Evolutionary conservation across 148 eudicot genomes (phyloP), one percentile per base, ranked within the genome.

Genomic region (Amaranthus palmeri): DNA sequence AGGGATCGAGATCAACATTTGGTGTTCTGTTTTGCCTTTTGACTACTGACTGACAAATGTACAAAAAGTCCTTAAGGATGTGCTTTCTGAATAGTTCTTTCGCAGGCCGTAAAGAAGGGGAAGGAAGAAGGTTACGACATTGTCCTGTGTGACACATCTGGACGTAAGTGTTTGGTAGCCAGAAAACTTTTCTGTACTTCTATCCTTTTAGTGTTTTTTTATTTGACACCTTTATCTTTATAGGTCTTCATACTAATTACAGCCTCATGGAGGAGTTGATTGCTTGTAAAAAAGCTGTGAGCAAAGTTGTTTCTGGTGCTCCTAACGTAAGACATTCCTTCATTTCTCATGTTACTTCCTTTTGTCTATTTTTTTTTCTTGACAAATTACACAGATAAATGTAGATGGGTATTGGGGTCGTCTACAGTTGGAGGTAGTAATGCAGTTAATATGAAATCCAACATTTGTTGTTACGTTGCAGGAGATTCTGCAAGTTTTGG

Each of bases 181-280:
- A 15, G n/a, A 52, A 62, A 66, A 47, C 63, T 65, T 79, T 44
- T 54, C 18, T 53, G 10, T 76, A 0, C 36, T 46, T 56, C 17
- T 58, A 58, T 45, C 50, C 40, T 63, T 55, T 49, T 74, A 58
- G 48, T 62, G 55, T 43, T 59, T 59, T 60, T 56, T 77, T 50
- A 41, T 50, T 50, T n/a, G 14, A 53, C 67, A 18, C 57, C 17
- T 53, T 74, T 57, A 5, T 67, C 57, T 76, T 64, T 74, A 67
- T 77, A 95, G 99, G 99, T 82, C 85, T 95, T 78, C 99, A 95
- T 76, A 95, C 99, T 60, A 95, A 95, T 80, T 95, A 95, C 80
- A 83, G 93, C 83, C 88, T 95, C 69, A 95, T 95, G 99, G 99
- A 95, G 80, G 96, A 95, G 81, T 78, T 95, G 80, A 65, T 92